phyloP scores from a whole-genome alignment of 148 eudicot species.

The Nepenthes mirabilis region DNA sequence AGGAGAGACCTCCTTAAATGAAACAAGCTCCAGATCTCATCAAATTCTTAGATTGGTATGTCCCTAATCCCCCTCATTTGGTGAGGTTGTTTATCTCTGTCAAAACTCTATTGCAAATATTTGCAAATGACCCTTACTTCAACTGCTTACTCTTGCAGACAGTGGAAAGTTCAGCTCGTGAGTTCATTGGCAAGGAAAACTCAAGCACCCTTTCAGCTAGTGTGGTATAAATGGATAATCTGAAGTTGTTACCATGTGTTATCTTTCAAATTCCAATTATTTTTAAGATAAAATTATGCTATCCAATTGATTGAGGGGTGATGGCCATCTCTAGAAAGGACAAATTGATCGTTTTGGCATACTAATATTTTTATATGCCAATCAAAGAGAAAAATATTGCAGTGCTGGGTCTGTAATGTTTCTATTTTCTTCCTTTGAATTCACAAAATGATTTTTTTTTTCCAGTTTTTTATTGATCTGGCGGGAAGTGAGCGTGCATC shows the following conservation, averaged over 20 bases:
- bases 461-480: slow-evolving; percentile 89
- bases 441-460: background rate
- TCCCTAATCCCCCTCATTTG: background rate
- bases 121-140: slow-evolving; percentile 1
- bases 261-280: background rate
- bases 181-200: slow-evolving; percentile 80
- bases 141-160: slow-evolving; percentile 39
- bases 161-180: slow-evolving; percentile 90
- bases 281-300: too few relatives aligned
- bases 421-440: too few relatives aligned
- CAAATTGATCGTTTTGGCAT: too few relatives aligned
- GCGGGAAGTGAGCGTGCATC: slow-evolving; percentile 99
- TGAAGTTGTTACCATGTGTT: background rate
- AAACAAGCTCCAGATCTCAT: slow-evolving; percentile 88
- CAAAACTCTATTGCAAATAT: background rate
- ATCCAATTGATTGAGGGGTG: too few relatives aligned
- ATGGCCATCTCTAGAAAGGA: too few relatives aligned
- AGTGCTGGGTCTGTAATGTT: too few relatives aligned
- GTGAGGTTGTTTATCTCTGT: background rate
- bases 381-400: too few relatives aligned
- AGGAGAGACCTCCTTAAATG: slow-evolving; percentile 81
- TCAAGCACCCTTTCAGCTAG: slow-evolving; percentile 86
- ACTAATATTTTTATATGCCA: too few relatives aligned
- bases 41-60: slow-evolving; percentile 79
- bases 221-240: slow-evolving; percentile 41